Conservation (phyloP, 495 filamentous ascomycete genomes). For the Apiosordaria backusii region DNA sequence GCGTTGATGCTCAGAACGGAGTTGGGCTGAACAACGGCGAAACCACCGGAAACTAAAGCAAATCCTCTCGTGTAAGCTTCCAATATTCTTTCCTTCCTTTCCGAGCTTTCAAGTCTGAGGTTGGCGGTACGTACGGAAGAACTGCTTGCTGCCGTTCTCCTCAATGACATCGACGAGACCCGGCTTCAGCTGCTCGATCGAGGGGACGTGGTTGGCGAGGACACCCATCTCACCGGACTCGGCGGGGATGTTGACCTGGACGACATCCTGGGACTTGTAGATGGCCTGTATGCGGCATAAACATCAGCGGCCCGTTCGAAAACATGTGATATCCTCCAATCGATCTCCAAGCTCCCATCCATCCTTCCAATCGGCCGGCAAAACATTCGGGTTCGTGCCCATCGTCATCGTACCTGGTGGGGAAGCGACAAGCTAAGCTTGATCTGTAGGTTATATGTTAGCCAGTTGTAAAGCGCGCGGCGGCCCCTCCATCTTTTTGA, state of each 20-base stretch:
- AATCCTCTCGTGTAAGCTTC: constrained; percentile 11
- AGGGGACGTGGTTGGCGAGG: constrained; percentile 96
- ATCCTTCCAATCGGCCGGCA: neutral
- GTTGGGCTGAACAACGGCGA: constrained; percentile 93
- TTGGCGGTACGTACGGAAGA: constrained; percentile 74
- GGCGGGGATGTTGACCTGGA: constrained; percentile 98
- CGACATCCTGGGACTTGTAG: constrained; percentile 62
- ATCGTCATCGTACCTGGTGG: constrained; percentile 76
- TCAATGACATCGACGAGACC: constrained; percentile 94
- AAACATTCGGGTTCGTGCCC: constrained; percentile 8
- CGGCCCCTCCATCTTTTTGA: constrained; percentile 8
- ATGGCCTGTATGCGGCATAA: constrained; percentile 54
- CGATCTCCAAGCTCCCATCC: too few species aligned
- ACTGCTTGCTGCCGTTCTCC: constrained; percentile 90
- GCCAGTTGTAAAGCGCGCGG: constrained; percentile 13
- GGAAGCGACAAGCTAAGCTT: constrained; percentile 94
- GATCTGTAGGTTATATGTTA: constrained; percentile 61
- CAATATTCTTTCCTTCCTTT: constrained; percentile 1
- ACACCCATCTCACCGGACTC: constrained; percentile 99
- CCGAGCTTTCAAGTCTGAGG: neutral
- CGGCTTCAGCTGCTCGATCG: constrained; percentile 97
- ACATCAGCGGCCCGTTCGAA: constrained; percentile 23
- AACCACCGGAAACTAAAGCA: constrained; percentile 82
- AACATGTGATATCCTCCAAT: neutral
- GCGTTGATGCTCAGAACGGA: constrained; percentile 96